A percentile compares a stretch with the other conserved stretches of the same genome.
These are phyloP conservation scores for Xylaria sp. DNA, from an alignment of 2,329 filamentous ascomycete genomes.

Conservation along the genomic window DNA sequence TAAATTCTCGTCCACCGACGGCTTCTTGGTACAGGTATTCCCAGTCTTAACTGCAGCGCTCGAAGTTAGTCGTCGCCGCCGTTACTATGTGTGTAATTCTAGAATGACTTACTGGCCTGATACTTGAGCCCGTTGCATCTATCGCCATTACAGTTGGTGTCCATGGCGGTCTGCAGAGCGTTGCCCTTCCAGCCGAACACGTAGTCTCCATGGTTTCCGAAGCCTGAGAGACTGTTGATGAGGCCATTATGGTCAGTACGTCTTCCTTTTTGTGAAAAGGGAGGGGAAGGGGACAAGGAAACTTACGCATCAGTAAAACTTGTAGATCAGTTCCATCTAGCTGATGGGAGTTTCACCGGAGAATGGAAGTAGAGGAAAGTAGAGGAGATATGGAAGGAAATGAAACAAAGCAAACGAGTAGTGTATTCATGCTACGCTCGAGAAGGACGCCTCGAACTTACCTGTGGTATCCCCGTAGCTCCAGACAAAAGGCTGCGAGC, in stretches of 20 bases:
- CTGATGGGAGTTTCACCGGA: not conserved
- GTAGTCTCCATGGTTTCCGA: constrained; percentile 48
- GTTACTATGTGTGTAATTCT: no score
- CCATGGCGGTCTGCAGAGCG: constrained; percentile 49
- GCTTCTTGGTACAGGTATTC: constrained; percentile 13
- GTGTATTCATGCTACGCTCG: not conserved
- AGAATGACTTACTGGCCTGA: constrained; percentile 34
- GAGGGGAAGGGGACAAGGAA: no score
- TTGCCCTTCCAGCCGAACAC: constrained; percentile 52
- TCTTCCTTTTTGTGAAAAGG: not conserved
- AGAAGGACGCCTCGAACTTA: not conserved
- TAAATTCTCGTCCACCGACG: constrained; percentile 39
- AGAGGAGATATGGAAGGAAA: not conserved
- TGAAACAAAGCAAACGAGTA: not conserved
- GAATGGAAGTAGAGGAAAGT: not conserved
- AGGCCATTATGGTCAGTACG: not conserved
- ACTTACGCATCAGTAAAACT: no score
- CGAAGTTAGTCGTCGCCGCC: not conserved
- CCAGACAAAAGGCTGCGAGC: constrained; percentile 31
- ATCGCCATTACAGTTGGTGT: constrained; percentile 41
- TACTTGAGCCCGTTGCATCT: constrained; percentile 38
- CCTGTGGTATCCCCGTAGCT: constrained; percentile 45
- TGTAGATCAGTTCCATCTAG: no score
- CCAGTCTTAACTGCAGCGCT: not conserved
- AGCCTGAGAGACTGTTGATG: constrained; percentile 24